Conservation (phyloP, 257 asterid species). For the Lycium barbarum region DNA sequence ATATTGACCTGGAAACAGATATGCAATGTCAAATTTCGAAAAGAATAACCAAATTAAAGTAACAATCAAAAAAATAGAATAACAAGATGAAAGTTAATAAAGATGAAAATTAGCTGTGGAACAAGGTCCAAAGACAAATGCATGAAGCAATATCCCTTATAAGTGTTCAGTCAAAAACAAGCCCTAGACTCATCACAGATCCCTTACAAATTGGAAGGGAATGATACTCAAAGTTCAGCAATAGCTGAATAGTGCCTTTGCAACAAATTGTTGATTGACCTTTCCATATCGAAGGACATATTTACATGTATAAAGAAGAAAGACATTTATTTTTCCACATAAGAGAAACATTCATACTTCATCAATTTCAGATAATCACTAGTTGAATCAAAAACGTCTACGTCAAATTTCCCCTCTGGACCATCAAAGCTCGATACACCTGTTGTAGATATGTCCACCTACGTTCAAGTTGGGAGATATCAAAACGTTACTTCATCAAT, state of each 20-base stretch:
- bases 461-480: slow-evolving; percentile 32
- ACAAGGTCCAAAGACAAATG: neutral
- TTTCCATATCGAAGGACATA: neutral
- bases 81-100: neutral
- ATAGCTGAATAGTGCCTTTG: slow-evolving; percentile 18
- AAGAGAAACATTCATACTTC: slow-evolving; percentile 67
- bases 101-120: neutral
- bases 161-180: neutral
- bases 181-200: neutral
- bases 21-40: slow-evolving; percentile 27
- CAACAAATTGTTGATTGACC: slow-evolving; percentile 25
- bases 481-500: neutral
- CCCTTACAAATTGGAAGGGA: slow-evolving; percentile 17
- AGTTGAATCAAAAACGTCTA: slow-evolving; percentile 94
- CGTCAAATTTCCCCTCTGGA: slow-evolving; percentile 87
- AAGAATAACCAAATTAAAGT: slow-evolving; percentile 13
- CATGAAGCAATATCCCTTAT: slow-evolving; percentile 18
- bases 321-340: neutral
- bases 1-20: slow-evolving; percentile 72
- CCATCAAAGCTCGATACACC: slow-evolving; percentile 80
- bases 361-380: slow-evolving; percentile 86
- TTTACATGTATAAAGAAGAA: slow-evolving; percentile 25
- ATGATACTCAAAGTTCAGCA: slow-evolving; percentile 11
- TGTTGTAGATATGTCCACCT: slow-evolving; percentile 81
- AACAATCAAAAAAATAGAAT: neutral